Evolutionary conservation across 805 yeast species (phyloP), one percentile per base, ranked within the genome.

Genomic region (Suhomyces pyralidae): DNA sequence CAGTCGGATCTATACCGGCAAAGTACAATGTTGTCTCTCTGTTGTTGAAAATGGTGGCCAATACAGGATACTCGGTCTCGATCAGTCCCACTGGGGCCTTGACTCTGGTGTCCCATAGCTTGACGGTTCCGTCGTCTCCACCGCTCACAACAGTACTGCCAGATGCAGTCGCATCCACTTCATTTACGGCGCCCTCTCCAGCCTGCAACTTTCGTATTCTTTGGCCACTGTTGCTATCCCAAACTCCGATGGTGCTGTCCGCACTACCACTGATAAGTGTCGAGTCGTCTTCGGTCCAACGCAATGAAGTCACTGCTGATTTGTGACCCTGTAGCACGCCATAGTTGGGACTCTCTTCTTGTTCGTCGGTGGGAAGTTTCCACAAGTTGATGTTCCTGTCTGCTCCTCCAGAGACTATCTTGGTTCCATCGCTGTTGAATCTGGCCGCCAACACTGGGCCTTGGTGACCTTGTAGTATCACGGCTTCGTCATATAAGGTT

Each of bases 1-100:
- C 76, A 0, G 74, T 69, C 1, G 90, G 86, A 56, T 89, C 93
- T 2, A 89, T 79, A 0, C 96, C 96, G 0, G 85, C 72, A 5
- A 82, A 74, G 58, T 74, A 88, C 3, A 86, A 59, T 12, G 70
- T 66, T 14, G 68, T 64, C 1, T 80, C 83, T 42, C 67, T 66
- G 2, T 63, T 60, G 55, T 68, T 72, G 14, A 70, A 62, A 6
- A 67, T 59, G 58, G 76, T 54, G 0, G 88, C 73, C 19, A 87
- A 65, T 0, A 88, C 58, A 0, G 96, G 94, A 59, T 74, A 85
- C 2, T 76, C 77, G 0, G 85, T 77, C 20, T 69, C 64, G 50
- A 82, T 67, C 7, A 58, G 60, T 2, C 64, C 56, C 0, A 77
- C 69, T 1, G 79, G 70, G 2, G 60, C 58, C 58, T 81, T 85